A percentile compares a stretch with the other conserved stretches of the same genome.
These are phyloP conservation scores for Trametes coccinea DNA, from an alignment of 768 basidiomycete genomes.

Conservation along the genomic window DNA sequence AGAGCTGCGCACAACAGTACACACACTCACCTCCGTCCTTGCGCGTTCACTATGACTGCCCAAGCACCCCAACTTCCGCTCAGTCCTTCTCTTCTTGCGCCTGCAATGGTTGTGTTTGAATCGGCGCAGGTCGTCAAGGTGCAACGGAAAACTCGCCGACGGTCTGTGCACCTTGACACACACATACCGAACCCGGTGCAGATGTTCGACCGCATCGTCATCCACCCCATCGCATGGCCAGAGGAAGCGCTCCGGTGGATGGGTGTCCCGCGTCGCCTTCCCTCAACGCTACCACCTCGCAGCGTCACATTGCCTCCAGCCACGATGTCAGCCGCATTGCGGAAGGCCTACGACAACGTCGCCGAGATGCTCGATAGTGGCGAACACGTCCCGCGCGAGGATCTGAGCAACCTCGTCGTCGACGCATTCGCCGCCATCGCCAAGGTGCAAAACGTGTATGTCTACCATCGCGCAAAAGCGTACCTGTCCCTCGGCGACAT, in stretches of 20 bases:
- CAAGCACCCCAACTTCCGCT: neutral
- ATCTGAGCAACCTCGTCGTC: slow-evolving; percentile 1
- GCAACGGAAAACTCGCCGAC: neutral
- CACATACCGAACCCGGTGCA: slow-evolving; percentile 3
- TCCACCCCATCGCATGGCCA: slow-evolving; percentile 10
- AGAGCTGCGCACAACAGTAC: neutral
- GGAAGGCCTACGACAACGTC: neutral
- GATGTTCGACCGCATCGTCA: slow-evolving; percentile 14
- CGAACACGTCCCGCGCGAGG: neutral
- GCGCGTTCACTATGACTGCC: slow-evolving; percentile 1
- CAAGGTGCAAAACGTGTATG: neutral
- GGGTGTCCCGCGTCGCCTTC: neutral
- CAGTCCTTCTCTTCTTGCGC: neutral
- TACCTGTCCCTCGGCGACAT: slow-evolving; percentile 8
- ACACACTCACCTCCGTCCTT: too few species aligned
- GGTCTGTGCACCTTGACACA: neutral
- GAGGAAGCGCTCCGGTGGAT: slow-evolving; percentile 9
- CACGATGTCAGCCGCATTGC: neutral
- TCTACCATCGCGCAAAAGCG: slow-evolving; percentile 9
- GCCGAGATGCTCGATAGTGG: neutral
- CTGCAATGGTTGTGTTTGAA: neutral
- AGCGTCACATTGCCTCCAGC: neutral
- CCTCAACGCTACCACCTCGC: neutral
- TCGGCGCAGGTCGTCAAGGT: neutral
- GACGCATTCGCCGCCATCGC: slow-evolving; percentile 6